Conservation (phyloP, 306 rosid species). For the Fagus crenata region DNA sequence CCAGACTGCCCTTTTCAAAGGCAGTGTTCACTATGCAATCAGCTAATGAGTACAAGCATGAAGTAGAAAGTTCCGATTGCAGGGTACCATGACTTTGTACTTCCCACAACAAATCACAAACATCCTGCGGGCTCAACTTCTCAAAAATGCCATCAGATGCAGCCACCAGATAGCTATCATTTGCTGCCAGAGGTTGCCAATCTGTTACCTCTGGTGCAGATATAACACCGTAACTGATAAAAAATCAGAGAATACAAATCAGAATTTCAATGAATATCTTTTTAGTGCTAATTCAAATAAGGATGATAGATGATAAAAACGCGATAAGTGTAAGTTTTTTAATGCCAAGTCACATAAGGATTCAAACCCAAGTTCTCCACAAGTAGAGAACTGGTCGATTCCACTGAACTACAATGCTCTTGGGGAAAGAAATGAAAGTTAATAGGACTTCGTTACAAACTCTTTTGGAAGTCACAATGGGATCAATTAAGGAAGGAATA, state of each 20-base stretch:
- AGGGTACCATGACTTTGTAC: conserved; percentile 37
- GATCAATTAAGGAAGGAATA: background rate
- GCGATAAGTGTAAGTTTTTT: background rate
- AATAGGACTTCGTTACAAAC: conserved; percentile 10
- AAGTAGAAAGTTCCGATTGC: conserved; percentile 51
- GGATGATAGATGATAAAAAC: background rate
- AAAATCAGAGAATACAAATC: conserved; percentile 29
- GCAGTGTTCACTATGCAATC: conserved; percentile 74
- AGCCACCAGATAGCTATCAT: conserved; percentile 92
- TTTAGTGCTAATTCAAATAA: background rate
- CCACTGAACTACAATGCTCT: no score
- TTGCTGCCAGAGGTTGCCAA: conserved; percentile 75
- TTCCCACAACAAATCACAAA: conserved; percentile 92
- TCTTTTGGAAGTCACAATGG: background rate
- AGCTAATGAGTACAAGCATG: conserved; percentile 74
- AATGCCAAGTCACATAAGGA: no score
- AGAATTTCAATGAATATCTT: conserved; percentile 27
- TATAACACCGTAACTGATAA: conserved; percentile 78
- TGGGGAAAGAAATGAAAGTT: background rate
- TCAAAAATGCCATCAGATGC: conserved; percentile 96
- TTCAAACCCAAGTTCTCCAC: no score
- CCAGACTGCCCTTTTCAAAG: conserved; percentile 76
- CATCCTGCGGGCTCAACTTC: conserved; percentile 80
- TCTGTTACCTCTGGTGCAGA: conserved; percentile 93
- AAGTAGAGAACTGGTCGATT: no score